Conservation (phyloP, 176 grass and related monocot genomes). For the Avena atlantica region DNA sequence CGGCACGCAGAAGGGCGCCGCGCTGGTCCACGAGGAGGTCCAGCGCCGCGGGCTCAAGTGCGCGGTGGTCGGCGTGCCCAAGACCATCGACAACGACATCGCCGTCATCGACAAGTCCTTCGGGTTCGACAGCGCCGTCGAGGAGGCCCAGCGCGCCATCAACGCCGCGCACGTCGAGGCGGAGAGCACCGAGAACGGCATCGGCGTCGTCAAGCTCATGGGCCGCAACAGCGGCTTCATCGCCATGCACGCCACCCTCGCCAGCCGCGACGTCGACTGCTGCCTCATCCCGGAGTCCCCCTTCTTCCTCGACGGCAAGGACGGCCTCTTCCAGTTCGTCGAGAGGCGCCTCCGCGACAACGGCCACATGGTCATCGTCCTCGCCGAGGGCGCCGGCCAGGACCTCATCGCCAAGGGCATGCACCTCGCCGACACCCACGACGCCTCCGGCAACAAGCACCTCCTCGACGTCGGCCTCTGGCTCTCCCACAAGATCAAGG, state of each 20-base stretch:
- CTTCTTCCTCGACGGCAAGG: conserved; percentile 78
- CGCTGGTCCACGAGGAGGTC: conserved; percentile 66
- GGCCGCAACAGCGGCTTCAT: conserved; percentile 94
- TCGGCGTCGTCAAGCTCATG: conserved; percentile 93
- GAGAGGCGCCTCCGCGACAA: conserved; percentile 81
- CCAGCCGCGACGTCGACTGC: conserved; percentile 89
- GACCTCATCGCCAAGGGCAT: conserved; percentile 77
- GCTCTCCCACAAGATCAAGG: conserved; percentile 90
- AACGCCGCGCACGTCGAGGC: conserved; percentile 88
- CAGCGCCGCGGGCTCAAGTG: conserved; percentile 68
- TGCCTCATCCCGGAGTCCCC: conserved; percentile 95
- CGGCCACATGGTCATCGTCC: conserved; percentile 93
- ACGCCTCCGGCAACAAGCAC: conserved; percentile 87
- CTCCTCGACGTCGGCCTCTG: conserved; percentile 86
- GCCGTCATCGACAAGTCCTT: conserved; percentile 87
- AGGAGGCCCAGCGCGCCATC: conserved; percentile 91
- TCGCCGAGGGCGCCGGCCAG: conserved; percentile 92
- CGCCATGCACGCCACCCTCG: conserved; percentile 92
- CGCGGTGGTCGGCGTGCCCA: conserved; percentile 77
- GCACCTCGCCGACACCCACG: conserved; percentile 53
- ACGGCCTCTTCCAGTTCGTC: conserved; percentile 69
- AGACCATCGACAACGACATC: conserved; percentile 97
- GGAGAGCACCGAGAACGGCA: conserved; percentile 82
- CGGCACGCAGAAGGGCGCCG: conserved; percentile 80
- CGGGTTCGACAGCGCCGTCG: conserved; percentile 90